Percentiles rank a stretch among this genome's conserved stretches.
These are phyloP conservation scores for Rhizoclosmatium globosum DNA, from an alignment of 192 early-diverging fungal species.

Conservation along the genomic window DNA sequence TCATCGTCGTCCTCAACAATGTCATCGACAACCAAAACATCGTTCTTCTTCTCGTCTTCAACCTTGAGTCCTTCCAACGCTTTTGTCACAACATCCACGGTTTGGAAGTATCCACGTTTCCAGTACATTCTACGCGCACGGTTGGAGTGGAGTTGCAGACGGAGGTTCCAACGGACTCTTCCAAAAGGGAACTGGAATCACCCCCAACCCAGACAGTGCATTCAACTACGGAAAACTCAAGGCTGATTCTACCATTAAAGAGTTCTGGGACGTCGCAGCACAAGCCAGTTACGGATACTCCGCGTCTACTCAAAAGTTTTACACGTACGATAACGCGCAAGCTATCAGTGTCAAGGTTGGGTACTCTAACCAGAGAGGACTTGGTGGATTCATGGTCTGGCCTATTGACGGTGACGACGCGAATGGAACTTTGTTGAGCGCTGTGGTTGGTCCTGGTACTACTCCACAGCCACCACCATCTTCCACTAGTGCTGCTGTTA, in stretches of 20 bases:
- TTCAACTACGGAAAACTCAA: slow-evolving; percentile 22
- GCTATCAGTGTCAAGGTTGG: slow-evolving; percentile 25
- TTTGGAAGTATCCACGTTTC: neutral
- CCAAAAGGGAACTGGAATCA: neutral
- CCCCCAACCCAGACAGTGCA: neutral
- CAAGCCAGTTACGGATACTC: slow-evolving; percentile 42
- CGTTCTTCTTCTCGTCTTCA: slow-evolving; percentile 17
- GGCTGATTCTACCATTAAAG: slow-evolving; percentile 17
- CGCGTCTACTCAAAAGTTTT: slow-evolving; percentile 24
- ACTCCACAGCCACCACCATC: slow-evolving; percentile 2
- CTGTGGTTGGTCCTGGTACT: slow-evolving; percentile 1
- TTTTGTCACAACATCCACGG: neutral
- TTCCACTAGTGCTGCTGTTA: neutral
- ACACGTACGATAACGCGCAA: slow-evolving; percentile 34
- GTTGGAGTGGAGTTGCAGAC: slow-evolving; percentile 2
- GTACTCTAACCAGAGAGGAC: slow-evolving; percentile 11
- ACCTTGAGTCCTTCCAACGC: slow-evolving; percentile 12
- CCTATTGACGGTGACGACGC: slow-evolving; percentile 25
- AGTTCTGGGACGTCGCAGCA: slow-evolving; percentile 40
- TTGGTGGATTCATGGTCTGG: slow-evolving; percentile 26
- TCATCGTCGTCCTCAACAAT: slow-evolving; percentile 9
- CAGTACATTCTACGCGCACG: slow-evolving; percentile 38
- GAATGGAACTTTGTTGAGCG: slow-evolving; percentile 11
- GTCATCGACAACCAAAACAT: neutral
- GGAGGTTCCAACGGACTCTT: slow-evolving; percentile 10